These are phyloP conservation scores for Dimocarpus longan DNA, from an alignment of 345 rosid genomes.

Conservation along the genomic window DNA sequence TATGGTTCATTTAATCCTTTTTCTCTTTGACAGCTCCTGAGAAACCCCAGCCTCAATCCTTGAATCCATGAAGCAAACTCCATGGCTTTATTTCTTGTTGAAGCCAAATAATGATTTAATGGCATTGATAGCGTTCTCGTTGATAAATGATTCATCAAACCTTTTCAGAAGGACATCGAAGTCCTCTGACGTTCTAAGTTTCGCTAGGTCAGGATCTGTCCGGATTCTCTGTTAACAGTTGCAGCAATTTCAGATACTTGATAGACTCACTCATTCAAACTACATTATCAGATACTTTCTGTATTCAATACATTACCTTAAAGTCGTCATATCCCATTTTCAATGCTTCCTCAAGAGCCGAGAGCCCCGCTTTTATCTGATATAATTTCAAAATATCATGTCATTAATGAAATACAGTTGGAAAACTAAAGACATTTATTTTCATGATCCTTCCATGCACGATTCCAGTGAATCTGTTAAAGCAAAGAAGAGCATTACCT, in stretches of 20 bases:
- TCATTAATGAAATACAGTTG: neutral
- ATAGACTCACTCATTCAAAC: neutral
- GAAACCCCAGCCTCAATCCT: slow-evolving; percentile 8
- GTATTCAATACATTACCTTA: slow-evolving; percentile 50
- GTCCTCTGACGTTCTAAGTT: slow-evolving; percentile 56
- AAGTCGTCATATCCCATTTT: slow-evolving; percentile 84
- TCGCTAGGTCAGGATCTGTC: slow-evolving; percentile 81
- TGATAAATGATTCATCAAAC: slow-evolving; percentile 94
- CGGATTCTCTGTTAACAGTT: slow-evolving; percentile 69
- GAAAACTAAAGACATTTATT: neutral
- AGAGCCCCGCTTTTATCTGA: slow-evolving; percentile 86
- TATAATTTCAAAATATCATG: neutral
- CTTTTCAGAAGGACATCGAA: slow-evolving; percentile 74
- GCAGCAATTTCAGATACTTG: slow-evolving; percentile 17
- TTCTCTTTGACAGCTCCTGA: neutral
- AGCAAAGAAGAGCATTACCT: slow-evolving; percentile 46
- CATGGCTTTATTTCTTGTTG: slow-evolving; percentile 59
- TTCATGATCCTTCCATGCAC: neutral
- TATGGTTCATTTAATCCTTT: neutral
- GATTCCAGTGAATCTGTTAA: neutral
- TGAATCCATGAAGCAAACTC: slow-evolving; percentile 23
- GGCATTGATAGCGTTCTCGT: slow-evolving; percentile 90
- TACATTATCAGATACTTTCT: neutral
- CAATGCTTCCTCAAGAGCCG: slow-evolving; percentile 92
- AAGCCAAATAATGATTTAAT: slow-evolving; percentile 89